Evolutionary conservation across 306 rosid genomes (phyloP), one percentile per base, ranked within the genome.

Genomic region (Lathyrus tuberosus): DNA sequence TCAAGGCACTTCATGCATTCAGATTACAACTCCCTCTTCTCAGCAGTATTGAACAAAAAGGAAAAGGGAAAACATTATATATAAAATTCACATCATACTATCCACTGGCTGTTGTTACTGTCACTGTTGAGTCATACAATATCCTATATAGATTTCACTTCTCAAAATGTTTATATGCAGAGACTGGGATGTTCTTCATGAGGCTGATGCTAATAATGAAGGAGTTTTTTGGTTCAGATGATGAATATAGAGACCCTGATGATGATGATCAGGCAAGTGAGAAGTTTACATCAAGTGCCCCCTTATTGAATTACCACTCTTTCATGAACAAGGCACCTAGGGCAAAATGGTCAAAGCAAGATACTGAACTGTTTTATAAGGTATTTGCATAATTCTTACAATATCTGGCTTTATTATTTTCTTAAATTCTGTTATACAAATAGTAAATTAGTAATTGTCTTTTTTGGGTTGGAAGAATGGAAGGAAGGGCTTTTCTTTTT

Each of bases 281-380:
- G 69, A 71, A 26, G 11, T 65, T 74, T 66, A 69, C 80, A 53
- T 49, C 76, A 62, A 75, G 82, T 65, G 2, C 86, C 28, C 3
- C 74, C 56, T 26, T 69, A 62, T 66, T 72, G 53, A 94, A 91
- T 83, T 88, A 87, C 76, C 96, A 87, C 20, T 71, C 96, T 35
- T 94, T 74, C 85, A 87, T 80, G 89, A 79, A 87, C 74, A 94
- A 83, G 85, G 42, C 88, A 69, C 92, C 89, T 10, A 70, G 84
- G 62, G 74, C 77, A 35, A 91, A 85, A 81, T 94, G 99, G 99
- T 73, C 92, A 14, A 84, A 86, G 80, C 88, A 87, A 52, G 99
- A 87, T 37, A 94, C 97, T 8, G 85, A 84, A 76, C 78, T 83
- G 80, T 91, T 94, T 68, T 90, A 85, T 75, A 83, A 77, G 97